Conservation (phyloP, 1,284 basidiomycete species). For the Malassezia nana region DNA sequence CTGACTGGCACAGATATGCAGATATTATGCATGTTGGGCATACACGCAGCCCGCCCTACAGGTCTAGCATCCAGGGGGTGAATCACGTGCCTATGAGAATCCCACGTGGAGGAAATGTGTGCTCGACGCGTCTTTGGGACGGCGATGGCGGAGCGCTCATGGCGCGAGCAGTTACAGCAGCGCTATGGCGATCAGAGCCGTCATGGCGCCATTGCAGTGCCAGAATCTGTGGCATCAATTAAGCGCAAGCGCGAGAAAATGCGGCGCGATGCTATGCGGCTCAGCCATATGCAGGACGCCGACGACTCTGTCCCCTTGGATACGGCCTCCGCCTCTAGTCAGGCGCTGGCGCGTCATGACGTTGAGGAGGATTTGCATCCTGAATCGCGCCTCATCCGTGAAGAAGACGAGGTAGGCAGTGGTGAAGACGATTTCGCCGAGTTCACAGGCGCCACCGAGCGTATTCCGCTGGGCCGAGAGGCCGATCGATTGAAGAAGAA, state of each 20-base stretch:
- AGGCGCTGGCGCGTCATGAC: not conserved
- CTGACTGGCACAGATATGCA: not conserved
- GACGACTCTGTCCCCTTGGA: slow-evolving; percentile 6
- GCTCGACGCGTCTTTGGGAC: too few species aligned
- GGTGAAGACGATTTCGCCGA: slow-evolving; percentile 42
- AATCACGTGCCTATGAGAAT: not conserved
- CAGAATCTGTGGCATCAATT: not conserved
- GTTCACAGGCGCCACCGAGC: slow-evolving; percentile 37
- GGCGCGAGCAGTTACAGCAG: slow-evolving; percentile 8
- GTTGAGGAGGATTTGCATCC: not conserved
- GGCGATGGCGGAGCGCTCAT: slow-evolving; percentile 10
- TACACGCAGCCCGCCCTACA: not conserved
- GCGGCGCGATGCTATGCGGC: not conserved
- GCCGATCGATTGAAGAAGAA: slow-evolving; percentile 21
- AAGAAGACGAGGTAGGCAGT: slow-evolving; percentile 38
- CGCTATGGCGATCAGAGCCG: slow-evolving; percentile 12
- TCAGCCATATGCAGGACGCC: not conserved
- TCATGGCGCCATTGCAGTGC: not conserved
- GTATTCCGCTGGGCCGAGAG: slow-evolving; percentile 31
- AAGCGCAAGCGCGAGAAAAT: not conserved
- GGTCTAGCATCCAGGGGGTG: not conserved
- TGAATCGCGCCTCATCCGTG: slow-evolving; percentile 31
- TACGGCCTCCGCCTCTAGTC: not conserved
- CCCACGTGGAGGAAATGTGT: not conserved
- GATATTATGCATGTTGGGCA: not conserved